Evolutionary conservation across 2,329 filamentous ascomycete genomes (phyloP).

Genomic region (Colletotrichum siamense): DNA sequence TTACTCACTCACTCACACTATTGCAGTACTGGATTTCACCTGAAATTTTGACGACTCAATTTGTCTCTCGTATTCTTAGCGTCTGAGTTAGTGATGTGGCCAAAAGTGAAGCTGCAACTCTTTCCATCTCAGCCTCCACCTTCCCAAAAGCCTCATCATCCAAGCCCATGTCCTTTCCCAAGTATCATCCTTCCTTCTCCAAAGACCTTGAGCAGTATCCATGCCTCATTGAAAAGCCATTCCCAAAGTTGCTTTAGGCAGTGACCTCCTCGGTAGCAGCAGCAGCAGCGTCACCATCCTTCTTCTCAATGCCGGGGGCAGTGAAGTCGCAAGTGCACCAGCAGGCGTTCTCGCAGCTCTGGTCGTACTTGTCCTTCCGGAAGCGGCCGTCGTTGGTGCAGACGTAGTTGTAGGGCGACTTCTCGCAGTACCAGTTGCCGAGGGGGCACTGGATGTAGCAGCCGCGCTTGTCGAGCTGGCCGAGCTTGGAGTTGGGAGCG

Average conservation of each 20-base stretch:
- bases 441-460: background rate
- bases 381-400: background rate
- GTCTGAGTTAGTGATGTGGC: background rate
- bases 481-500: background rate
- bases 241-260: background rate
- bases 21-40: fast-evolving
- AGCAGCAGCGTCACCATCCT: background rate
- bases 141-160: background rate
- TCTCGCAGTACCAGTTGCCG: background rate
- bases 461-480: background rate
- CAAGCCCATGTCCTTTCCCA: background rate
- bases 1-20: background rate
- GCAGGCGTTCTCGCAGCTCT: constrained; percentile 4
- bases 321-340: constrained; percentile 3
- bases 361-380: background rate
- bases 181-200: background rate
- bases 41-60: background rate
- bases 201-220: background rate
- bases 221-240: fast-evolving
- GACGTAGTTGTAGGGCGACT: background rate
- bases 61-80: background rate
- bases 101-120: background rate
- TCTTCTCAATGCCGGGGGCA: background rate
- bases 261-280: background rate
- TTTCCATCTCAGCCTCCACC: background rate